Conservation (phyloP, 345 rosid species). For the Corymbia maculata region DNA sequence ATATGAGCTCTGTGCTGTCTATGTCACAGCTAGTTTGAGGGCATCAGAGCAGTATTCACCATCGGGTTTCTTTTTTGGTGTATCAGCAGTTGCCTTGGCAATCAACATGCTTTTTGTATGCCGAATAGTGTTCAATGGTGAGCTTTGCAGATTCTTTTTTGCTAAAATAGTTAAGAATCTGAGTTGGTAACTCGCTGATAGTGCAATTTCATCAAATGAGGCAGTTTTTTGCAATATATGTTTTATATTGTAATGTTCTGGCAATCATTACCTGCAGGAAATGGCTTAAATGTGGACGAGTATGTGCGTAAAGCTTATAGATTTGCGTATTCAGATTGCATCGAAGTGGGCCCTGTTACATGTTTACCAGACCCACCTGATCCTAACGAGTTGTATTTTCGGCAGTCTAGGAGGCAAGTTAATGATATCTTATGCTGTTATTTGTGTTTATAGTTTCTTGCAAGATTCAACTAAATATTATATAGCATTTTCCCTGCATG, state of each 20-base stretch:
- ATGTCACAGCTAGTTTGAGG: conserved; percentile 78
- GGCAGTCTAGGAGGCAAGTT: conserved; percentile 79
- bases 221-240: background rate
- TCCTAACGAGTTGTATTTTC: conserved; percentile 90
- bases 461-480: background rate
- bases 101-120: conserved; percentile 98
- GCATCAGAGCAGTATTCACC: conserved; percentile 94
- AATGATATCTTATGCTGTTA: background rate
- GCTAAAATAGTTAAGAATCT: background rate
- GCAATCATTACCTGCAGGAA: conserved; percentile 42
- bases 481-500: background rate
- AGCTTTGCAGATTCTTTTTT: conserved; percentile 10
- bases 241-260: background rate
- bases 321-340: conserved; percentile 96
- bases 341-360: conserved; percentile 88
- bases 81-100: conserved; percentile 95
- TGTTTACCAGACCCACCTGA: conserved; percentile 96
- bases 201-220: background rate
- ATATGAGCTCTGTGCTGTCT: conserved; percentile 95
- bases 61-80: conserved; percentile 98
- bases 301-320: conserved; percentile 95
- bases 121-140: conserved; percentile 97
- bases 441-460: background rate
- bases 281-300: conserved; percentile 97
- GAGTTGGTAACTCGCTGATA: background rate